Base-by-base conservation (phyloP, 805 yeast genomes). In the Cyberlindnera maritima region DNA sequence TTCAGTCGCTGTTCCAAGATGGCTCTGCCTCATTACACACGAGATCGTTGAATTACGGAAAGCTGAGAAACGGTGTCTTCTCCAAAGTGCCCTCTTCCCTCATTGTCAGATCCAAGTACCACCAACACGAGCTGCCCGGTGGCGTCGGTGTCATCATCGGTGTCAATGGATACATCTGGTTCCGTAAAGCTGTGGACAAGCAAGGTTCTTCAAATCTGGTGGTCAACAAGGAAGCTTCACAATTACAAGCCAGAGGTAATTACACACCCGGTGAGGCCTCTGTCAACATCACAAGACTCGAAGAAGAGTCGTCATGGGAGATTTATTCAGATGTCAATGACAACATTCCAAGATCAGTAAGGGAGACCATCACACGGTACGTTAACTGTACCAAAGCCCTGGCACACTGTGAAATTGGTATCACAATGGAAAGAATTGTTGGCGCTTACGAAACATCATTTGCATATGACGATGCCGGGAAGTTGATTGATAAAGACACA, bases 21-120 rank as follows among this genome's bases (percentile, higher is more conserved):
- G 99, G 99, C 18, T 79, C 89, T 53, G 97, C 97, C 0, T 84
- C 96, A 1, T 70, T 94, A 50, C 99, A 94, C 65, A 94, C 99
- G 2, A 80, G 99, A 65, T 92, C 98, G 0, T 72, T 95, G 53
- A 88, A 91, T 62, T 94, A 94, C 63, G 99, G 99, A 14, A 94
- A 94, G 65, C 73, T 94, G 52, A 80, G 97, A 65, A 90, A 94
- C 63, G 99, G 99, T 34, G 74, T 83, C 28, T 88, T 90, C 56
- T 69, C 87, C 20, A 74, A 76, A 45, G 94, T 92, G 1, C 97
- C 97, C 3, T 75, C 92, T 32, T 83, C 91, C 19, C 72, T 95
- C 51, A 76, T 95, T 39, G 78, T 92, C 36, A 80, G 96, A 60
- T 81, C 96, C 5, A 88, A 91, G 59, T 85, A 88, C 57, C 98